Conservation (phyloP, 345 rosid genomes). For the Eucalyptus erythrocorys region DNA sequence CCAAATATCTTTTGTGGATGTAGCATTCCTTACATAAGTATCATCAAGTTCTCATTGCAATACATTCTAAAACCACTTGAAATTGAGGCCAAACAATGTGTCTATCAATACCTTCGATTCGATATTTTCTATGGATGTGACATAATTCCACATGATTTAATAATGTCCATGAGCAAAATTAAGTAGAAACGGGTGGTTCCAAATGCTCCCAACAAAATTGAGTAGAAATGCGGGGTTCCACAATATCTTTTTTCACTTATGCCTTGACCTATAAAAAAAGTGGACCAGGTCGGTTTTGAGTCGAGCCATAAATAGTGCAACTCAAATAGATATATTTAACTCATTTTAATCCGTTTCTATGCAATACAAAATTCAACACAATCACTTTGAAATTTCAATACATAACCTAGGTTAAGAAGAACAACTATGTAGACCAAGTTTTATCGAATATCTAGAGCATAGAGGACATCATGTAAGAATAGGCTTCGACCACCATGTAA, state of each 20-base stretch:
- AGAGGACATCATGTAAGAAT: too few species aligned
- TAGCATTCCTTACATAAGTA: not conserved
- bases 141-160: not conserved
- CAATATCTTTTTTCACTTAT: too few species aligned
- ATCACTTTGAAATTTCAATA: too few species aligned
- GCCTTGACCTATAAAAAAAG: too few species aligned
- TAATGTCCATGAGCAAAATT: not conserved
- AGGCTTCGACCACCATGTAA: too few species aligned
- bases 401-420: too few species aligned
- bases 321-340: too few species aligned
- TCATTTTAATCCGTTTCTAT: fast-evolving
- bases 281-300: fast-evolving
- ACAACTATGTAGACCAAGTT: too few species aligned
- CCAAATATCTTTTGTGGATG: not conserved
- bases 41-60: not conserved
- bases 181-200: not conserved
- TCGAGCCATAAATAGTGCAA: fast-evolving
- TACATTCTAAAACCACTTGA: not conserved
- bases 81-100: not conserved
- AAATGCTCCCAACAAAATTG: not conserved
- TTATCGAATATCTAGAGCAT: too few species aligned
- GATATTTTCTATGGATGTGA: not conserved
- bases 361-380: fast-evolving
- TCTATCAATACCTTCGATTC: not conserved
- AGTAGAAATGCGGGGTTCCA: too few species aligned